Evolutionary conservation across 2,329 filamentous ascomycete species (phyloP), one percentile per base, ranked within the genome.

Genomic region (Tympanopsis confertula): DNA sequence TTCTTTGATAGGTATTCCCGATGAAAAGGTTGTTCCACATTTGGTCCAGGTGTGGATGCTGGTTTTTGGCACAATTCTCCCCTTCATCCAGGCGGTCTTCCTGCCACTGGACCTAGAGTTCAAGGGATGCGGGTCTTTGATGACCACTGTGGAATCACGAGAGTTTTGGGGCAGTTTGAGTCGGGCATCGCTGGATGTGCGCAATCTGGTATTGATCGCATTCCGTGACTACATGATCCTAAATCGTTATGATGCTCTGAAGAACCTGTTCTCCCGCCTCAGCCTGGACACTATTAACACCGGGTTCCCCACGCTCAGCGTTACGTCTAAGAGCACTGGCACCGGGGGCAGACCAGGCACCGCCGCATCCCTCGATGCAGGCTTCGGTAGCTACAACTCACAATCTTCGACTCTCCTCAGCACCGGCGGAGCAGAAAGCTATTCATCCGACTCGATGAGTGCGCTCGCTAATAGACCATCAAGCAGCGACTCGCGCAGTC

Each of bases 41-140:
- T 59, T 81, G 1, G 74, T 78, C 3, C 71, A 77, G 39, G 72
- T 78, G 54, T 81, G 76, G 76, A 65, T 74, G 39, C 61, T 73
- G 3, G 72, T 78, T 3, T 79, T 80, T 47, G 71, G 71, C 37
- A 74, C 65, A 5, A 75, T 81, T n/a, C 54, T 80, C 1, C 76
- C 76, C 0, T 81, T 79, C 47, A 65, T 81, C 13, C 75, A 80
- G 54, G 76, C 75, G 2, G 76, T 80, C 3, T 80, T 81, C 46
- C 57, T 81, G 0, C 76, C 76, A 0, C 56, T 81, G 5, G 76
- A 81, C 43, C 67, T 79, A 14, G 76, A 81, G 44, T 80, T 81
- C 57, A 72, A 74, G 47, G 76, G 76, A 13, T 63, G 64, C 29
- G 76, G 76, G 33, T 58, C 61, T 1, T 65, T 80, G 42, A 75